Conservation (phyloP, 371 early-diverging fungal genomes). For the Haplosporangium sp. region DNA sequence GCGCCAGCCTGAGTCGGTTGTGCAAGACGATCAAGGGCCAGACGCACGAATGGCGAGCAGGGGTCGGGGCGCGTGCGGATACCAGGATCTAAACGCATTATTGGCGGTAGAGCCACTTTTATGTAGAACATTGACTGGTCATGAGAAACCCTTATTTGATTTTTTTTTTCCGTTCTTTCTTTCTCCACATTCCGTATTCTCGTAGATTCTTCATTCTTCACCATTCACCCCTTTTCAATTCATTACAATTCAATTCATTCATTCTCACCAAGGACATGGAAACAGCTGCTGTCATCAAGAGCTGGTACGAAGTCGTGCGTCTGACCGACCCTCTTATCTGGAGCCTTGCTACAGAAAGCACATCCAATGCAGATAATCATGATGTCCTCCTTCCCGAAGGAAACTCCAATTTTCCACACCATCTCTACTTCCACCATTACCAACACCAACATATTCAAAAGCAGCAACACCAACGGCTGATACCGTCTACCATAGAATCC, state of each 20-base stretch:
- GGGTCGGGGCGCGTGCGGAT: conserved; percentile 9
- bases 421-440: not conserved
- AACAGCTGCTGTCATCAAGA: conserved; percentile 39
- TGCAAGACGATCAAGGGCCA: conserved; percentile 12
- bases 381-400: not conserved
- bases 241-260: not conserved
- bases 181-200: not conserved
- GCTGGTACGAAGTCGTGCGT: conserved; percentile 48
- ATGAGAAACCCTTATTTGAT: conserved; percentile 1
- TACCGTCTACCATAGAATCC: not conserved
- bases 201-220: not conserved
- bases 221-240: not conserved
- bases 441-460: conserved; percentile 7
- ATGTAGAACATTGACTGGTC: not conserved
- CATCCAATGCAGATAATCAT: not conserved
- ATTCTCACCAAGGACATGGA: conserved; percentile 17
- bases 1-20: conserved; percentile 10
- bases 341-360: conserved; percentile 40
- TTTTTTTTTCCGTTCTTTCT: not conserved
- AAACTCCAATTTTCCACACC: not conserved
- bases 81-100: conserved; percentile 8
- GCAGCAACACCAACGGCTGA: conserved; percentile 4
- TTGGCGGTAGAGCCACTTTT: conserved; percentile 16
- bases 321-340: conserved; percentile 49
- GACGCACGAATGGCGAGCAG: conserved; percentile 5